Conservation (phyloP, 495 filamentous ascomycete genomes). For the Friedmanniomyces endolithicus region DNA sequence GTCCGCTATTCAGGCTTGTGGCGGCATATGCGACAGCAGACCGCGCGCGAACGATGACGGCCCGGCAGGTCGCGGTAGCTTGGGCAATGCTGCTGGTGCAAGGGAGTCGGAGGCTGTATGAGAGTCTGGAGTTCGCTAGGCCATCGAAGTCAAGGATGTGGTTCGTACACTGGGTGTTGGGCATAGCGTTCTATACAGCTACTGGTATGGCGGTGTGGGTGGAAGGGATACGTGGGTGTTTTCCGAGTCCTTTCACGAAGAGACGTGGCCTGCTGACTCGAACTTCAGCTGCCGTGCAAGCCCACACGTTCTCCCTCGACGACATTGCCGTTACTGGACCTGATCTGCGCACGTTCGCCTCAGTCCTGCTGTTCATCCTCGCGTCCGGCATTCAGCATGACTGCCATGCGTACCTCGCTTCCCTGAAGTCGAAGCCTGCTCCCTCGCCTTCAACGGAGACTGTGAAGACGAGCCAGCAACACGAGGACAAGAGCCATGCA, state of each 20-base stretch:
- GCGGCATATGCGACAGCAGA: conserved; percentile 22
- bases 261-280: neutral
- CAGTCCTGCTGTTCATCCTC: conserved; percentile 53
- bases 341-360: conserved; percentile 47
- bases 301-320: conserved; percentile 6
- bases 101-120: conserved; percentile 59
- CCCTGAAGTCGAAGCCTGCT: conserved; percentile 37
- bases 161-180: conserved; percentile 68
- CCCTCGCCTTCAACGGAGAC: neutral
- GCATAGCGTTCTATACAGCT: conserved; percentile 61
- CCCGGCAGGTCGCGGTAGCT: conserved; percentile 51
- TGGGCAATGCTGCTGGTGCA: conserved; percentile 66
- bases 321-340: conserved; percentile 32
- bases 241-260: neutral
- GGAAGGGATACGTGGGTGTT: conserved; percentile 58
- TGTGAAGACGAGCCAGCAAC: neutral
- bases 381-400: conserved; percentile 70
- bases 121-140: conserved; percentile 48
- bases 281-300: conserved; percentile 8
- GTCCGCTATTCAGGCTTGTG: conserved; percentile 37
- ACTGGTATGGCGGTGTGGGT: conserved; percentile 72
- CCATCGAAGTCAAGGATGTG: conserved; percentile 65
- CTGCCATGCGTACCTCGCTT: conserved; percentile 67
- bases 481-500: neutral
- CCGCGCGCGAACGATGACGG: conserved; percentile 38